Percentiles rank a stretch among this genome's conserved stretches.
phyloP scores from a whole-genome alignment of 2,329 filamentous ascomycete genomes.

The Pyrenophora graminea region DNA sequence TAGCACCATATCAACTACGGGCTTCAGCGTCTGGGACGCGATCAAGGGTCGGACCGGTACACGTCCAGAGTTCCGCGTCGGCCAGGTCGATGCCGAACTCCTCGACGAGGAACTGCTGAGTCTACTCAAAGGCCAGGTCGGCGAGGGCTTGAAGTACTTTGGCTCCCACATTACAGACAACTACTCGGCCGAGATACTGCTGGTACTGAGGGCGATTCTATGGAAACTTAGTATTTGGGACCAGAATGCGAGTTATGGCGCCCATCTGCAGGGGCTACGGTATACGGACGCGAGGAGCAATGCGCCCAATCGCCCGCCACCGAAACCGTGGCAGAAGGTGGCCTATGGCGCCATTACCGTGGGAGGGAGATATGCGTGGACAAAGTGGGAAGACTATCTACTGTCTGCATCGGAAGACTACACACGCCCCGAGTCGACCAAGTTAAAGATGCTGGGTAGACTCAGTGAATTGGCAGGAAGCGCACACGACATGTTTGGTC shows the following conservation, averaged over 20 bases:
- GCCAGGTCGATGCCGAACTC: slow-evolving; percentile 93
- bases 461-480: slow-evolving; percentile 72
- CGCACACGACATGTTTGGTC: slow-evolving; percentile 78
- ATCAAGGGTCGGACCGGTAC: slow-evolving; percentile 77
- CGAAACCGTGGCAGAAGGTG: slow-evolving; percentile 80
- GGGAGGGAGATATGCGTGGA: slow-evolving; percentile 86
- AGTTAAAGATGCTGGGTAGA: slow-evolving; percentile 63
- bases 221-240: slow-evolving; percentile 98
- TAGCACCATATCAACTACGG: slow-evolving; percentile 57
- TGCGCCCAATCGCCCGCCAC: slow-evolving; percentile 60
- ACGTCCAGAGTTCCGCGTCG: slow-evolving; percentile 84
- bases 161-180: slow-evolving; percentile 78
- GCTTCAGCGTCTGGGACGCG: slow-evolving; percentile 67
- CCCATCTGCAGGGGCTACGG: slow-evolving; percentile 85
- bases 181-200: slow-evolving; percentile 82
- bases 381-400: slow-evolving; percentile 87
- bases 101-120: slow-evolving; percentile 89
- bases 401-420: slow-evolving; percentile 76
- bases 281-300: slow-evolving; percentile 80
- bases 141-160: slow-evolving; percentile 85
- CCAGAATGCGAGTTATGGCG: slow-evolving; percentile 92
- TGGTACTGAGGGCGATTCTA: slow-evolving; percentile 74
- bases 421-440: slow-evolving; percentile 57
- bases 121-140: slow-evolving; percentile 83
- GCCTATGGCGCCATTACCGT: slow-evolving; percentile 85